Conservation (phyloP, 2,329 filamentous ascomycete species). For the Endocalyx cinctus region DNA sequence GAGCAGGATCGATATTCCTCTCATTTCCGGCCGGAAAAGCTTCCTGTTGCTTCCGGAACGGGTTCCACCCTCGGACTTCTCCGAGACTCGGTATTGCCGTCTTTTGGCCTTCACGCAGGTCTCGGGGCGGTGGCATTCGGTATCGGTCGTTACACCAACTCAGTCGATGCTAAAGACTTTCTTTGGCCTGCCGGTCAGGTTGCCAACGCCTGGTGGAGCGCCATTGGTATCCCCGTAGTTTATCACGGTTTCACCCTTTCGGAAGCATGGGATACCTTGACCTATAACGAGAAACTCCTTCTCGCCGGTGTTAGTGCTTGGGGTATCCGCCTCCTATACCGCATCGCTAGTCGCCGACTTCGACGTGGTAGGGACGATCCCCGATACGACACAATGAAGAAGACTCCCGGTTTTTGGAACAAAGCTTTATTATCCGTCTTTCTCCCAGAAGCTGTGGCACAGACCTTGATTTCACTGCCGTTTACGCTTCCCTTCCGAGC, state of each 20-base stretch:
- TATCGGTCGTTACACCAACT: conserved; percentile 45
- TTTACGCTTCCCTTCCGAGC: conserved; percentile 53
- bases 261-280: conserved; percentile 42
- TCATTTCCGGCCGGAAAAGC: background rate
- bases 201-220: conserved; percentile 56
- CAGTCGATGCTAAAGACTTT: conserved; percentile 11
- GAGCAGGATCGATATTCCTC: conserved; percentile 2
- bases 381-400: conserved; percentile 48
- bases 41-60: conserved; percentile 12
- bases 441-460: conserved; percentile 52
- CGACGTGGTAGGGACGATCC: conserved; percentile 51
- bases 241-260: conserved; percentile 39
- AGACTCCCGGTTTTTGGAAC: conserved; percentile 53
- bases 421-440: conserved; percentile 49
- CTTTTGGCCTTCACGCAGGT: conserved; percentile 47
- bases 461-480: conserved; percentile 52
- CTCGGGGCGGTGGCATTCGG: conserved; percentile 48
- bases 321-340: conserved; percentile 53
- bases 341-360: conserved; percentile 44
- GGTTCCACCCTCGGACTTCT: conserved; percentile 42
- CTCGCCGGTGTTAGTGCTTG: conserved; percentile 53
- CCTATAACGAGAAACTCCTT: conserved; percentile 51
- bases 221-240: conserved; percentile 46
- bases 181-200: conserved; percentile 2
- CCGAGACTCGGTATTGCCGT: conserved; percentile 49